Conservation (phyloP, 2,329 filamentous ascomycete genomes). For the Simplicillium sp. region DNA sequence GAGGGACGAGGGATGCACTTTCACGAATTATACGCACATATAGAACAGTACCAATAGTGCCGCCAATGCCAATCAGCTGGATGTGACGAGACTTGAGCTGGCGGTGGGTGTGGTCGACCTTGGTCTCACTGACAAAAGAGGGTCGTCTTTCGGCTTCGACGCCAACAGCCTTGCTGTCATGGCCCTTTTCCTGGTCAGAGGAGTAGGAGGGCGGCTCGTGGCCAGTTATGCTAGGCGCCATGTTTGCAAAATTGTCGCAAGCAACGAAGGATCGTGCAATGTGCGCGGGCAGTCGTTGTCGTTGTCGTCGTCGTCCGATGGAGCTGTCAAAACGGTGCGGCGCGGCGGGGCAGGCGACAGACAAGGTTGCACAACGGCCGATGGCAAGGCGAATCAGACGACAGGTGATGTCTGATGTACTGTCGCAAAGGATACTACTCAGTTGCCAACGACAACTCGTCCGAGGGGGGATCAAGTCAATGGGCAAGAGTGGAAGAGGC, state of each 20-base stretch:
- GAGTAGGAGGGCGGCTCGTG: constrained; percentile 12
- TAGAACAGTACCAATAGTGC: constrained; percentile 53
- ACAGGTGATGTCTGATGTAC: too few relatives aligned
- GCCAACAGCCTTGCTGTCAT: not conserved
- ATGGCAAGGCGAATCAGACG: too few relatives aligned
- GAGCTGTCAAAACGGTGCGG: too few relatives aligned
- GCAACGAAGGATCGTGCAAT: constrained; percentile 15
- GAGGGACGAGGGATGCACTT: not conserved
- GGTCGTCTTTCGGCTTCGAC: constrained; percentile 2
- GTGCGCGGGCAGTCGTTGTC: not conserved
- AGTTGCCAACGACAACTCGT: too few relatives aligned
- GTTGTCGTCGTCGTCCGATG: not conserved
- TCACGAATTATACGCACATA: constrained; percentile 28
- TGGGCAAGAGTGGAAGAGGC: too few relatives aligned
- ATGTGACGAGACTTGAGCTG: constrained; percentile 47
- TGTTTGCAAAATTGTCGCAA: too few relatives aligned
- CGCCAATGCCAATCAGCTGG: constrained; percentile 53
- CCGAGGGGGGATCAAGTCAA: too few relatives aligned
- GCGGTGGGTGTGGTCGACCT: constrained; percentile 35
- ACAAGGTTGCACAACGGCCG: too few relatives aligned
- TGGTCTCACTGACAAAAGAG: constrained; percentile 11
- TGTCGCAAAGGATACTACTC: too few relatives aligned
- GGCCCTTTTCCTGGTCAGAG: constrained; percentile 13
- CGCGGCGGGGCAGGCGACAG: too few relatives aligned
- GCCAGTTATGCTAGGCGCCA: constrained; percentile 1